Conservation (phyloP, 192 early-diverging fungal genomes). For the Coemansia sp. region DNA sequence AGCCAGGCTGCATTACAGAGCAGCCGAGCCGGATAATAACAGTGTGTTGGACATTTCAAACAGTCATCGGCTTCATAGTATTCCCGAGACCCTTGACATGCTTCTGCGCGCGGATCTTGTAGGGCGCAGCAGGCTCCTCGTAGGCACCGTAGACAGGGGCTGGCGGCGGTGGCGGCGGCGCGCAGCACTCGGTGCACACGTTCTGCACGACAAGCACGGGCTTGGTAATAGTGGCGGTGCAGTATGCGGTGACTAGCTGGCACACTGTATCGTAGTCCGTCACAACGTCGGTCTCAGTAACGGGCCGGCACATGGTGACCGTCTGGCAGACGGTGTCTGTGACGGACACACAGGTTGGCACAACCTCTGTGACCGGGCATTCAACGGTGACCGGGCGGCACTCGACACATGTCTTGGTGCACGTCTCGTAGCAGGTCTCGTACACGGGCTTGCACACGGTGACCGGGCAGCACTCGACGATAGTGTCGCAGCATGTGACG, state of each 20-base stretch:
- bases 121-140: not conserved
- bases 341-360: constrained; percentile 24
- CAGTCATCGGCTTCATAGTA: constrained; percentile 10
- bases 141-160: constrained; percentile 6
- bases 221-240: constrained; percentile 43
- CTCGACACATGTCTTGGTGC: constrained; percentile 37
- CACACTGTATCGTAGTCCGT: constrained; percentile 50
- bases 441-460: constrained; percentile 37
- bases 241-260: constrained; percentile 46
- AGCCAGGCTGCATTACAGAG: not conserved
- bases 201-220: constrained; percentile 50
- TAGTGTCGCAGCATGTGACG: constrained; percentile 32
- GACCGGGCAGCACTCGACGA: constrained; percentile 46
- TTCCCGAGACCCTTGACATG: constrained; percentile 18
- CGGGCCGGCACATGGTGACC: constrained; percentile 45
- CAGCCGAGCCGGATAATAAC: not conserved
- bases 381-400: constrained; percentile 38
- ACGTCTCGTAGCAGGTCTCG: constrained; percentile 42
- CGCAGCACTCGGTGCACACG: constrained; percentile 33
- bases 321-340: constrained; percentile 33
- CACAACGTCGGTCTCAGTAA: constrained; percentile 33
- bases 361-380: constrained; percentile 23
- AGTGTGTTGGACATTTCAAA: not conserved
- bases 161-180: constrained; percentile 18
- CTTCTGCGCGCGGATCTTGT: constrained; percentile 1